Evolutionary conservation across 768 basidiomycete genomes (phyloP), one percentile per base, ranked within the genome.

Genomic region (Lactarius psammicola): DNA sequence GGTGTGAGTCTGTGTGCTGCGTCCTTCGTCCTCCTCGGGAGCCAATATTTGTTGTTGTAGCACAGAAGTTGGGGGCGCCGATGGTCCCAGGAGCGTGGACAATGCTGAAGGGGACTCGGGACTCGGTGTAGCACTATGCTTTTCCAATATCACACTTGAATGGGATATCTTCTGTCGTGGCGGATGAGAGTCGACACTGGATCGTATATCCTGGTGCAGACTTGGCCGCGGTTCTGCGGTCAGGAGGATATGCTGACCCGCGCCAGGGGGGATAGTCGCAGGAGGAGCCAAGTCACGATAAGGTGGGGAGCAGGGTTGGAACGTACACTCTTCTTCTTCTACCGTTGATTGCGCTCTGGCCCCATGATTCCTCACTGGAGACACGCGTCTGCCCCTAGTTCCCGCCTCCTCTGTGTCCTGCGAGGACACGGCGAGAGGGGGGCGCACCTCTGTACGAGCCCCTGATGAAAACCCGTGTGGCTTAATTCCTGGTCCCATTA

Each of bases 401-500:
- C 11, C 26, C 20, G 31, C 60, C 34, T 58, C 65, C 57, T 63
- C 61, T 46, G 31, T 46, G 23, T 55, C 57, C 40, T 57, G 51
- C 26, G 34, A 46, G 51, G 57, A 28, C 17, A 55, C 46, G 26
- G 57, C 42, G 26, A 55, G 61, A 5, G 57, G 15, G 9, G 38
- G 60, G 31, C 38, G 65, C 23, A 36, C 20, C 61, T 63, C 65
- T 28, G 56, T 62, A 42, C 60, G 65, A 62, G 36, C 38, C n/a
- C 58, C 65, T 26, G 61, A 66, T 10, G 65, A 66, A 15, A n/a
- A 54, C 28, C 61, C 42, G 17, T 61, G 65, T 17, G 65, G 65
- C 51, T 62, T 63, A n/a, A 66, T 56, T 34, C 65, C 65, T 20
- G 65, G 65, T 26, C 65, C 65, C 40, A 63, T 62, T 20, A 66